phyloP scores from a whole-genome alignment of 257 asterid species.

The Thymus quinquecostatus region DNA sequence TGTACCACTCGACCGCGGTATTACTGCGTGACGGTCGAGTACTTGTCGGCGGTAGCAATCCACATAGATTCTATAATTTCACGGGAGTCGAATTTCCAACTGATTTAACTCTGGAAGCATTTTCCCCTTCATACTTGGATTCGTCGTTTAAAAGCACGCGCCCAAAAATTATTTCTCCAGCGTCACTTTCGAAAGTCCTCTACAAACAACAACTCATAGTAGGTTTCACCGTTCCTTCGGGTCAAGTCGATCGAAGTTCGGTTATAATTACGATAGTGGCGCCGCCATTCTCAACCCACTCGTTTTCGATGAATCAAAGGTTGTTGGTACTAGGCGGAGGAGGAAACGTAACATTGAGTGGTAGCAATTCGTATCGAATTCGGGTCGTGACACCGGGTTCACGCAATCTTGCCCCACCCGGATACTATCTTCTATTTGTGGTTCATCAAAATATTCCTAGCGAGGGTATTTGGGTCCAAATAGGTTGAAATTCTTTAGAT shows the following conservation, averaged over 20 bases:
- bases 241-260: not conserved
- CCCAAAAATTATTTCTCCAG: conserved; percentile 39
- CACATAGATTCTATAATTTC: conserved; percentile 37
- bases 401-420: conserved; percentile 29
- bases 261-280: conserved; percentile 44
- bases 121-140: conserved; percentile 47
- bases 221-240: conserved; percentile 30
- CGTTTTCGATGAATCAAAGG: conserved; percentile 60
- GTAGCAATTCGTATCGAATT: conserved; percentile 6
- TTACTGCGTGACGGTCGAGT: conserved; percentile 55
- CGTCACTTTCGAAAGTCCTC: conserved; percentile 30
- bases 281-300: conserved; percentile 52
- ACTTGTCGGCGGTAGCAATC: conserved; percentile 52
- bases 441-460: conserved; percentile 49
- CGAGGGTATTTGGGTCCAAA: conserved; percentile 52
- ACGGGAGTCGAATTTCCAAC: conserved; percentile 43
- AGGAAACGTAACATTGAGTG: conserved; percentile 14
- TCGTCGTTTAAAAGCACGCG: conserved; percentile 20
- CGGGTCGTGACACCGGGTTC: conserved; percentile 36
- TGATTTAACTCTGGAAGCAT: conserved; percentile 45
- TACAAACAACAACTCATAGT: conserved; percentile 32
- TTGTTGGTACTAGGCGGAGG: conserved; percentile 33
- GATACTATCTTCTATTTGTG: conserved; percentile 46
- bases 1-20: conserved; percentile 60
- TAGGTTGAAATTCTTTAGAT: conserved; percentile 18